Evolutionary conservation across 2,329 filamentous ascomycete species (phyloP), one percentile per base, ranked within the genome.

Genomic region (Chrysoporthe cubensis): DNA sequence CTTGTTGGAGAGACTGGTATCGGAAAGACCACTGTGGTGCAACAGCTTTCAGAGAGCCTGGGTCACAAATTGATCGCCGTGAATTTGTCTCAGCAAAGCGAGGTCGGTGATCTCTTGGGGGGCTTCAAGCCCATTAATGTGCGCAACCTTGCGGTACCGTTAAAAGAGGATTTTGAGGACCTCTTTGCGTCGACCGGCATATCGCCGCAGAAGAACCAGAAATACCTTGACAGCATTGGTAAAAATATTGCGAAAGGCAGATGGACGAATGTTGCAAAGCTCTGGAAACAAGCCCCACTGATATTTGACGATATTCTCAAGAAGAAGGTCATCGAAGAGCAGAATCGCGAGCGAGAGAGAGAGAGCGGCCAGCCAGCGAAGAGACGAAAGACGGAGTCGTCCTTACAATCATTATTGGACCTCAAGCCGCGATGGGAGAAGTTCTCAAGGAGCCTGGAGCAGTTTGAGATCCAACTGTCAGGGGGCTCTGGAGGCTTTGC

Each of bases 1-100:
- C 87, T 99, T 40, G 96, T 99, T n/a, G 96, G 96, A 76, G 96
- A 99, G 81, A 99, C 96, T 8, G 96, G 96, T 82, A 97, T 97
- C 62, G 96, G 96, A 74, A 99, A 99, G 80, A 99, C 96, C 0
- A 97, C 96, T 0, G 92, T 96, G 37, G 90, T 99, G 16, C 96
- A 99, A 77, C 94, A 97, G 76, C 83, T 99, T 66, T 94, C 96
- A 0, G 90, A 91, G 67, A 87, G 91, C 3, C 85, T 97, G 40
- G 93, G 94, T 1, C 91, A 94, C 75, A 96, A 93, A 74, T 86
- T 99, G 14, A 91, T 94, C 0, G 93, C 94, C 2, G 94, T 99
- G 75, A 99, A 99, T 76, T 79, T 99, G 76, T 99, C 96, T 0
- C 96, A 99, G 76, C 96, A 99, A 77, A 98, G 94, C 75, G 96